phyloP scores from a whole-genome alignment of 805 yeast genomes.

The Candida easanensis region DNA sequence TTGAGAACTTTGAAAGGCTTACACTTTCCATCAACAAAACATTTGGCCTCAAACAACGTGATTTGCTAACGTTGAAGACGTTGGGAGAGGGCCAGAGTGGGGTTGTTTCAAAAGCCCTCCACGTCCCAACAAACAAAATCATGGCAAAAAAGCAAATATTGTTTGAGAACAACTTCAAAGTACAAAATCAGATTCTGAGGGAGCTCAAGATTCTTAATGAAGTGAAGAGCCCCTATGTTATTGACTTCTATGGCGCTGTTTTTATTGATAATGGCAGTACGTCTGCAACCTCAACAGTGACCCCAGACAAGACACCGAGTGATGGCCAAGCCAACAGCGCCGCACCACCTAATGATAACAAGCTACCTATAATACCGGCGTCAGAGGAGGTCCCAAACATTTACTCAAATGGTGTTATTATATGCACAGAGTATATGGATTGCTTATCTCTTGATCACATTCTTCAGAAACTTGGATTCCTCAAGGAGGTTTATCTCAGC shows the following conservation, averaged over 20 bases:
- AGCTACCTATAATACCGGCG: constrained; percentile 10
- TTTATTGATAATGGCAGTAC: constrained; percentile 41
- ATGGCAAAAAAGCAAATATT: constrained; percentile 91
- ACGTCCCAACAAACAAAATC: constrained; percentile 79
- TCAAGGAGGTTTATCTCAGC: constrained; percentile 66
- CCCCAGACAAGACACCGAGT: constrained; percentile 1
- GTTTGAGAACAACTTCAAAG: constrained; percentile 75
- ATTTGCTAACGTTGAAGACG: constrained; percentile 69
- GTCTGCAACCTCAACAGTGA: constrained; percentile 13
- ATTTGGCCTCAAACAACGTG: constrained; percentile 54
- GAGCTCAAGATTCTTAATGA: constrained; percentile 90
- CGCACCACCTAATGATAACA: constrained; percentile 1
- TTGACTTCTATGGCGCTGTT: constrained; percentile 89
- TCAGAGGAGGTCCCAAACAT: constrained; percentile 23
- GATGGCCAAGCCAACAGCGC: not conserved
- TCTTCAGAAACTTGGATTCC: constrained; percentile 54
- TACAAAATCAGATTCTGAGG: constrained; percentile 79
- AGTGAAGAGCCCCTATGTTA: constrained; percentile 78
- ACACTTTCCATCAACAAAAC: constrained; percentile 55
- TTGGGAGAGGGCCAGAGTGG: constrained; percentile 96
- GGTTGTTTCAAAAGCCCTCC: constrained; percentile 82
- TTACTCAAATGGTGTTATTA: constrained; percentile 63
- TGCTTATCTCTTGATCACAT: constrained; percentile 90
- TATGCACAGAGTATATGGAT: constrained; percentile 95
- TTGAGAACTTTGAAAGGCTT: constrained; percentile 44